phyloP scores from a whole-genome alignment of 768 basidiomycete genomes.

The Kwoniella dendrophila region DNA sequence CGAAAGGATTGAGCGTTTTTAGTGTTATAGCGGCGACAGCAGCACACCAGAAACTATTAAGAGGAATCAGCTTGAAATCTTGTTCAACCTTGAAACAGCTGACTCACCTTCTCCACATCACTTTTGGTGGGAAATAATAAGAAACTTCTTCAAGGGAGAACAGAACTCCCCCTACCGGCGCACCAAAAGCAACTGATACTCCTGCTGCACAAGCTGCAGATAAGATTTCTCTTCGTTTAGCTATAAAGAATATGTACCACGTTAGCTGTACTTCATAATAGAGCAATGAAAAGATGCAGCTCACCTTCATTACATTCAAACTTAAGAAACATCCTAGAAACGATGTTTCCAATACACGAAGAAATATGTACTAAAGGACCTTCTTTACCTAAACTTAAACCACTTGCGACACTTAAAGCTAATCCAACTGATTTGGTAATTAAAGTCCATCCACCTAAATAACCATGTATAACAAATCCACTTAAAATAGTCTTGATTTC shows the following conservation, averaged over 20 bases:
- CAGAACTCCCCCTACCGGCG: slow-evolving; percentile 71
- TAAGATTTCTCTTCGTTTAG: slow-evolving; percentile 88
- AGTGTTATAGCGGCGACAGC: slow-evolving; percentile 82
- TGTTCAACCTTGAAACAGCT: not conserved
- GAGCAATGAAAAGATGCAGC: slow-evolving; percentile 27
- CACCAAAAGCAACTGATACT: slow-evolving; percentile 95
- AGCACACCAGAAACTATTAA: slow-evolving; percentile 77
- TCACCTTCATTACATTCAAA: slow-evolving; percentile 94
- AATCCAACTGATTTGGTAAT: slow-evolving; percentile 88
- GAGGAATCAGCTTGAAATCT: not conserved
- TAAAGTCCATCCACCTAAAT: slow-evolving; percentile 84
- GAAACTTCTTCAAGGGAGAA: slow-evolving; percentile 85
- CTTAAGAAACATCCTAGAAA: slow-evolving; percentile 79
- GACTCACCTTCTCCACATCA: slow-evolving; percentile 86
- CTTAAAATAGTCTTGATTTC: slow-evolving; percentile 70
- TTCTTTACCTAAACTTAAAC: slow-evolving; percentile 85
- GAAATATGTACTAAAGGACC: slow-evolving; percentile 92
- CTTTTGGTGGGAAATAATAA: slow-evolving; percentile 93
- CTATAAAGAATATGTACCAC: slow-evolving; percentile 56
- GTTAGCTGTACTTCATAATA: not conserved
- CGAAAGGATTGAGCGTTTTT: slow-evolving; percentile 84
- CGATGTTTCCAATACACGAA: slow-evolving; percentile 88
- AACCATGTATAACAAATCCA: slow-evolving; percentile 96
- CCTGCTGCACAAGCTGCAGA: slow-evolving; percentile 97
- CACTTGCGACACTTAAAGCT: slow-evolving; percentile 87